A percentile compares a stretch with the other conserved stretches of the same genome.
These are phyloP conservation scores for Eleusine indica DNA, from an alignment of 176 grass and related monocot species.

Conservation along the genomic window DNA sequence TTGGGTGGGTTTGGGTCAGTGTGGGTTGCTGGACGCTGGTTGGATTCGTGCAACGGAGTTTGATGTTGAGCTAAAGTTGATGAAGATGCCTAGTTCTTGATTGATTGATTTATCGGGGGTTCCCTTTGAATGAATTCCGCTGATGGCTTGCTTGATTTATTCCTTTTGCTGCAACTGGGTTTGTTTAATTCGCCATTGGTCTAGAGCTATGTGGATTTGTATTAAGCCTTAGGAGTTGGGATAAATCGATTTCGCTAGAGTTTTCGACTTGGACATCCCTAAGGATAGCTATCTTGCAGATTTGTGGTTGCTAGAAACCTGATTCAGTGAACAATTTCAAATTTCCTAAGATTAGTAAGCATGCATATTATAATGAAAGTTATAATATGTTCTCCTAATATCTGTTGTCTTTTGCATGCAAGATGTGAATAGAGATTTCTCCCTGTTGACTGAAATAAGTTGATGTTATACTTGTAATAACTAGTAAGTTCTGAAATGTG, in stretches of 20 bases:
- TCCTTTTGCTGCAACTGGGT: conserved; percentile 1
- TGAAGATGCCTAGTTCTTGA: neutral
- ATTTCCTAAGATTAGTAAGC: neutral
- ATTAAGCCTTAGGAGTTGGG: neutral
- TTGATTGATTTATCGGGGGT: neutral
- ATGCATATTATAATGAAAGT: neutral
- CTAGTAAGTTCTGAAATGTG: neutral
- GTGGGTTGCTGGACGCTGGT: neutral
- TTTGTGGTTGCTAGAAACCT: neutral
- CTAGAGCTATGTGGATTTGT: neutral
- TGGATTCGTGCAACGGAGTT: neutral
- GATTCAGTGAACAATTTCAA: neutral
- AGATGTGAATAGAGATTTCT: neutral
- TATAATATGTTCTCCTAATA: neutral
- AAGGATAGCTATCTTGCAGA: neutral
- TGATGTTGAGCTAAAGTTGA: neutral
- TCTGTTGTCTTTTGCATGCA: neutral
- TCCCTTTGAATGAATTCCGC: neutral
- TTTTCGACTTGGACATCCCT: neutral
- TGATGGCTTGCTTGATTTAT: neutral
- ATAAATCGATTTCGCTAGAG: neutral
- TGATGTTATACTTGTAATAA: neutral
- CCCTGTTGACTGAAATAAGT: neutral
- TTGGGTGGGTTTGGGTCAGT: neutral
- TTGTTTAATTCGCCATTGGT: neutral